Evolutionary conservation across 495 filamentous ascomycete genomes (phyloP).

Genomic region (Trichocladium antarcticum): DNA sequence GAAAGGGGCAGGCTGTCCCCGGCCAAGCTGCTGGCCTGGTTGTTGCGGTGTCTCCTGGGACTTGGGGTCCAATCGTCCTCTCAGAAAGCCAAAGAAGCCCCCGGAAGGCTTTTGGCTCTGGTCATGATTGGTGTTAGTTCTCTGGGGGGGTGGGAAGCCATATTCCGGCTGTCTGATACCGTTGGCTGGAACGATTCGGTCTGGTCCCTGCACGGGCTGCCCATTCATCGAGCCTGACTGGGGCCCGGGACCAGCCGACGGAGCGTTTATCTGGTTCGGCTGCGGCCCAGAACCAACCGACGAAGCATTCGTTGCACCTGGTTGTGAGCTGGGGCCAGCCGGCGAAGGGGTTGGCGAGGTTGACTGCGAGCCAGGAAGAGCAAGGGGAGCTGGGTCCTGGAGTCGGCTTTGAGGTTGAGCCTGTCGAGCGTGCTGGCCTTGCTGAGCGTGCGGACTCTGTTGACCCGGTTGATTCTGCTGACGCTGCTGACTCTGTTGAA

Average conservation of each 20-base stretch:
- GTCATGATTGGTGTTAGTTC: slow-evolving; percentile 3
- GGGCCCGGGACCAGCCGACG: not conserved
- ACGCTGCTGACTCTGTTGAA: too few species aligned
- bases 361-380: not conserved
- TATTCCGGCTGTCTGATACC: slow-evolving; percentile 9
- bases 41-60: slow-evolving; percentile 5
- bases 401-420: not conserved
- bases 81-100: slow-evolving; percentile 26
- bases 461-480: too few species aligned
- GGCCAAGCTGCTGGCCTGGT: slow-evolving; percentile 1
- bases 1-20: slow-evolving; percentile 6
- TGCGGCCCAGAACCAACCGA: not conserved
- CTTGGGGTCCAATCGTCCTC: slow-evolving; percentile 6
- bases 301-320: not conserved
- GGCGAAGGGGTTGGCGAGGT: not conserved
- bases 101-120: slow-evolving; percentile 12
- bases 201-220: not conserved
- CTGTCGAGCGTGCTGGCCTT: not conserved
- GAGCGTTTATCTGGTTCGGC: not conserved
- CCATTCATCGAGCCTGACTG: not conserved
- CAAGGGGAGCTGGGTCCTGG: not conserved
- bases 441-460: too few species aligned
- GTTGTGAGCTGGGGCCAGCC: not conserved
- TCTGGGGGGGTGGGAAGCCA: slow-evolving; percentile 3
- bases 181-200: slow-evolving; percentile 1